Evolutionary conservation across 257 asterid species (phyloP).

Genomic region (Schizonepeta tenuifolia): DNA sequence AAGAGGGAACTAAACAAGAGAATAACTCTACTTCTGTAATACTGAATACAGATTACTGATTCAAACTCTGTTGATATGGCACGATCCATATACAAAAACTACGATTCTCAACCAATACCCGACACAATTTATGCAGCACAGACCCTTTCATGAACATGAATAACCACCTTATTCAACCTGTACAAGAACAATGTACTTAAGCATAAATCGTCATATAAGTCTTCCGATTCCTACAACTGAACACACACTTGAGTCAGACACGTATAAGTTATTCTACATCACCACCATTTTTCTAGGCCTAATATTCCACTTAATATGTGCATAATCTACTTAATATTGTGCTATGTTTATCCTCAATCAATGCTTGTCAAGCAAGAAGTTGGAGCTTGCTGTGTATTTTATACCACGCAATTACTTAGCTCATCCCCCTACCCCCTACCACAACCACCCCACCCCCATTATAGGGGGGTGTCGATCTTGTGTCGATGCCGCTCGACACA

Average conservation of each 20-base stretch:
- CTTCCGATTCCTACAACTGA: not conserved
- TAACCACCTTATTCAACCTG: not conserved
- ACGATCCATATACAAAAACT: not conserved
- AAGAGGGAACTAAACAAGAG: not conserved
- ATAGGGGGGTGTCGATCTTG: too few species aligned
- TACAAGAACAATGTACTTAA: not conserved
- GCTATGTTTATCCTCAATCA: not conserved
- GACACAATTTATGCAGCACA: slow-evolving; percentile 8
- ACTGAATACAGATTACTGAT: not conserved
- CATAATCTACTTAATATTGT: not conserved
- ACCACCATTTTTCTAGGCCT: not conserved
- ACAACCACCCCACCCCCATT: not conserved
- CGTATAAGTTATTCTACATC: not conserved
- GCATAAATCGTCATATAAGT: not conserved
- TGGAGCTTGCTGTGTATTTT: not conserved
- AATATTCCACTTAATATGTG: not conserved
- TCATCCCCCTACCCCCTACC: slow-evolving; percentile 6
- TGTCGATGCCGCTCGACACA: too few species aligned
- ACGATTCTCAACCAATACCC: not conserved
- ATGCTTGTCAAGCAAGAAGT: not conserved
- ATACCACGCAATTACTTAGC: not conserved
- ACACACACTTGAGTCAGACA: not conserved
- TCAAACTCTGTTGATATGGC: not conserved
- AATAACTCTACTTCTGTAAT: not conserved
- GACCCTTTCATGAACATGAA: not conserved